phyloP scores from a whole-genome alignment of 2,329 filamentous ascomycete species.

The Cladosporium oxysporum region DNA sequence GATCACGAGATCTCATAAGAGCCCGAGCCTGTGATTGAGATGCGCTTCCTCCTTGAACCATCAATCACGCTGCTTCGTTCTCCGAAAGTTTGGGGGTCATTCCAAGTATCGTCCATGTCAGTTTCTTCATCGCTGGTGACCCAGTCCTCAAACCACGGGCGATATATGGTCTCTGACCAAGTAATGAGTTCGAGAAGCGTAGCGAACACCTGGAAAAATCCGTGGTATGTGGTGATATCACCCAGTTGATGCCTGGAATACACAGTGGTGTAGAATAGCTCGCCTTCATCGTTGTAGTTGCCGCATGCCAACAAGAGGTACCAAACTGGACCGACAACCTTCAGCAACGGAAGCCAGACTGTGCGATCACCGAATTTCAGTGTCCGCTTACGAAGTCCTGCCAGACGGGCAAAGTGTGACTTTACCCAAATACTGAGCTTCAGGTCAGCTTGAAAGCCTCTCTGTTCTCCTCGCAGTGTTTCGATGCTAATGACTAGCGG shows the following conservation, averaged over 20 bases:
- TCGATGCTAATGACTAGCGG: conserved; percentile 2
- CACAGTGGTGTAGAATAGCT: neutral
- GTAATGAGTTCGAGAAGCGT: neutral
- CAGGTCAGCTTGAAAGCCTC: conserved; percentile 1
- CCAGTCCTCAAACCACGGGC: conserved; percentile 3
- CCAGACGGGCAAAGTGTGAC: neutral
- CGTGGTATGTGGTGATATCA: conserved; percentile 1
- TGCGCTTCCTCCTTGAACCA: neutral
- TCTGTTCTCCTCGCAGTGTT: neutral
- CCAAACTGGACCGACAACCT: neutral
- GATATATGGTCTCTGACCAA: neutral
- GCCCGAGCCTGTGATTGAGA: neutral
- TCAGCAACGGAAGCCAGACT: neutral
- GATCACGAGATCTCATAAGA: neutral
- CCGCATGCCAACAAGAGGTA: neutral
- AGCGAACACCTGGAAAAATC: neutral
- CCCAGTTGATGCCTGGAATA: conserved; percentile 2
- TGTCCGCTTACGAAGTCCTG: neutral
- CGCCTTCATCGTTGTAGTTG: neutral
- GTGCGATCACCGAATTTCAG: neutral
- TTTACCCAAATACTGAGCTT: neutral
- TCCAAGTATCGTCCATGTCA: neutral
- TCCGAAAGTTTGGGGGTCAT: neutral
- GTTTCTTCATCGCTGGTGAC: neutral
- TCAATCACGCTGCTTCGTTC: neutral